Evolutionary conservation across 768 basidiomycete species (phyloP).

Genomic region (Suillus plorans): DNA sequence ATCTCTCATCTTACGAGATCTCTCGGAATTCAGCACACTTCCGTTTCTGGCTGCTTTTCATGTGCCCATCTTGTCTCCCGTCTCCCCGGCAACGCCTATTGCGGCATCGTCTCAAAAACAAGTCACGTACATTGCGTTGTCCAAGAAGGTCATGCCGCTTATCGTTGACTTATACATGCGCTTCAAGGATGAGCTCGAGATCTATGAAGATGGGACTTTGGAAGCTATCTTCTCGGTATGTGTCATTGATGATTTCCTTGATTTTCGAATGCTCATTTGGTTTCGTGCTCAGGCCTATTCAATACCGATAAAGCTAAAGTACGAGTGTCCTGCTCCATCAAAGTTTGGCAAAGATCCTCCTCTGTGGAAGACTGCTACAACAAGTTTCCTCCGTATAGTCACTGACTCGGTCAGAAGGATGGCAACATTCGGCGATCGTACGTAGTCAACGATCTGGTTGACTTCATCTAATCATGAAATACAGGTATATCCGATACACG

Average conservation of each 20-base stretch:
- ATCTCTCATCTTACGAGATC: slow-evolving; percentile 76
- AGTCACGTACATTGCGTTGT: slow-evolving; percentile 86
- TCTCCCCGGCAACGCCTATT: slow-evolving; percentile 12
- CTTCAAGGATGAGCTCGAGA: slow-evolving; percentile 32
- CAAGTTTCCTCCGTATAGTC: slow-evolving; percentile 70
- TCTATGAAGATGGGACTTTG: slow-evolving; percentile 69
- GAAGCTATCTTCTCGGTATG: slow-evolving; percentile 79
- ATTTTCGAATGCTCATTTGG: background rate
- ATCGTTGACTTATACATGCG: slow-evolving; percentile 74
- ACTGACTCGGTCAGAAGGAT: slow-evolving; percentile 62
- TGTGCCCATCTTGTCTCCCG: slow-evolving; percentile 8
- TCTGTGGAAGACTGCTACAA: slow-evolving; percentile 95
- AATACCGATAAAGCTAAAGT: slow-evolving; percentile 91
- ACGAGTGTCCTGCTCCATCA: slow-evolving; percentile 88
- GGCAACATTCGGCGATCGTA: slow-evolving; percentile 50
- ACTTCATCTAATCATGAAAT: background rate
- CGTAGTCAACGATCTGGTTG: slow-evolving; percentile 12
- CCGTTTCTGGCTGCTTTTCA: slow-evolving; percentile 84
- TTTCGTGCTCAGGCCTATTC: slow-evolving; percentile 64
- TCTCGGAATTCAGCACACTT: slow-evolving; percentile 84
- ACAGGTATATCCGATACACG: slow-evolving; percentile 60
- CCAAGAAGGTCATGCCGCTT: slow-evolving; percentile 84
- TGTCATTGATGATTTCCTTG: background rate
- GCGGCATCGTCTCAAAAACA: slow-evolving; percentile 47
- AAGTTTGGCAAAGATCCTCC: slow-evolving; percentile 86